Conservation (phyloP, 208 protist genomes). For the Jaenimonas drosophilae region DNA sequence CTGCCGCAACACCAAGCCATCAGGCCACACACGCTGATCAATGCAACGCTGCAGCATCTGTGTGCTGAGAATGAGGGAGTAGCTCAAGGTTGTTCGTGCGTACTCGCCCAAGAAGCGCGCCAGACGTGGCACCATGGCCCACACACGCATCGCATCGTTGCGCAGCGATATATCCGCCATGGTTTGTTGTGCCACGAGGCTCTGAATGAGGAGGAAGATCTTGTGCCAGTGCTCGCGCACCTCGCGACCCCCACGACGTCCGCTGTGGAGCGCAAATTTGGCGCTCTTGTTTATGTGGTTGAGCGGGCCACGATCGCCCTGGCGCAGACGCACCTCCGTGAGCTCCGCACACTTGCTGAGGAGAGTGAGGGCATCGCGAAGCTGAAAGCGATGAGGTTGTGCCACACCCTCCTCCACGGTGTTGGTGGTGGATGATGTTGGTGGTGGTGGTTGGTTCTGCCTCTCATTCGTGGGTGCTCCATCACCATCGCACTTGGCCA, state of each 20-base stretch:
- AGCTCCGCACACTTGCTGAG: constrained; percentile 62
- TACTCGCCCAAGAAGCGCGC: constrained; percentile 60
- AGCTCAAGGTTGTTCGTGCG: constrained; percentile 19
- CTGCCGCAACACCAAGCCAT: constrained; percentile 56
- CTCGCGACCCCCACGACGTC: constrained; percentile 50
- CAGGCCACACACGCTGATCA: constrained; percentile 70
- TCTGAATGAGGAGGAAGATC: constrained; percentile 74
- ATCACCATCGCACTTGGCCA: neutral
- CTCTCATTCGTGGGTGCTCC: neutral
- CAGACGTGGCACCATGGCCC: constrained; percentile 54
- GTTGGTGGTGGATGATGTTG: neutral
- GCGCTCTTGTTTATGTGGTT: constrained; percentile 77
- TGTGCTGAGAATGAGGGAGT: constrained; percentile 34
- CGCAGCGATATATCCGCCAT: constrained; percentile 61
- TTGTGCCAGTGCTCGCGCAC: constrained; percentile 88
- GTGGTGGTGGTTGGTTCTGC: neutral
- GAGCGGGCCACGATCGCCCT: constrained; percentile 66
- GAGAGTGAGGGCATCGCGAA: constrained; percentile 28
- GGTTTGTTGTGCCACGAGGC: constrained; percentile 34
- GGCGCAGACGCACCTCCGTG: constrained; percentile 58
- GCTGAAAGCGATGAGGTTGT: constrained; percentile 1
- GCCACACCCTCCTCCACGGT: neutral
- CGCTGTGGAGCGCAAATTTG: constrained; percentile 48
- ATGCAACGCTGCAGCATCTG: constrained; percentile 49
- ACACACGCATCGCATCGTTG: constrained; percentile 68